Percentiles rank a stretch among this genome's conserved stretches.
phyloP scores from a whole-genome alignment of 164 flowering plant genomes.

The Sedum album region DNA sequence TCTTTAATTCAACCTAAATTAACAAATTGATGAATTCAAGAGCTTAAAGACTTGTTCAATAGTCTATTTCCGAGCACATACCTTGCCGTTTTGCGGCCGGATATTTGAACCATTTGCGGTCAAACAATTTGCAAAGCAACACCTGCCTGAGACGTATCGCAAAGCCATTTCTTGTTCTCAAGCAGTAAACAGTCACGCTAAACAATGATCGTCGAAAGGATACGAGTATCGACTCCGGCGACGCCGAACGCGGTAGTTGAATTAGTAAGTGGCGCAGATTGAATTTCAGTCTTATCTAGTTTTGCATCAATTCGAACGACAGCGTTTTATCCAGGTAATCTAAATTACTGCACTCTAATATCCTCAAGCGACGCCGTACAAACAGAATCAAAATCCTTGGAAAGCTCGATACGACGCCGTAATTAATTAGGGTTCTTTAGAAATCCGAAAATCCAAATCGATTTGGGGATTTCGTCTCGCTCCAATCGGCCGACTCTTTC shows the following conservation, averaged over 20 bases:
- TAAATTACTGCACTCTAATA: too few relatives aligned
- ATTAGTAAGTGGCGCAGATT: too few relatives aligned
- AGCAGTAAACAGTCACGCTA: neutral
- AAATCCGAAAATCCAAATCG: neutral
- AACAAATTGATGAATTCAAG: neutral
- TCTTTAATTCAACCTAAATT: neutral
- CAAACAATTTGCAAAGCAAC: neutral
- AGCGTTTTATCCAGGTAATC: neutral
- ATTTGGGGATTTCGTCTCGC: neutral
- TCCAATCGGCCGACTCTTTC: neutral
- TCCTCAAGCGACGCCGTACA: neutral
- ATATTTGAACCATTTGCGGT: neutral
- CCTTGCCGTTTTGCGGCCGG: neutral
- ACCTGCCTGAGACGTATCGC: neutral
- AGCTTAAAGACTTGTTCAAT: too few relatives aligned
- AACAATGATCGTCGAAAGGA: neutral
- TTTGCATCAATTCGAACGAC: neutral
- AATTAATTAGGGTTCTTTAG: neutral
- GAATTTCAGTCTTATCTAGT: neutral
- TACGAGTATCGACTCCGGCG: neutral
- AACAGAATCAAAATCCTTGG: neutral
- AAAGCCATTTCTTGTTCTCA: neutral
- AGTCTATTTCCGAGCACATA: neutral
- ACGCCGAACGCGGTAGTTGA: neutral
- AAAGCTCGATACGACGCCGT: neutral